A percentile compares a stretch with the other conserved stretches of the same genome.
Evolutionary conservation across 495 filamentous ascomycete species (phyloP).

Genomic region (Aspergillus mulundensis): DNA sequence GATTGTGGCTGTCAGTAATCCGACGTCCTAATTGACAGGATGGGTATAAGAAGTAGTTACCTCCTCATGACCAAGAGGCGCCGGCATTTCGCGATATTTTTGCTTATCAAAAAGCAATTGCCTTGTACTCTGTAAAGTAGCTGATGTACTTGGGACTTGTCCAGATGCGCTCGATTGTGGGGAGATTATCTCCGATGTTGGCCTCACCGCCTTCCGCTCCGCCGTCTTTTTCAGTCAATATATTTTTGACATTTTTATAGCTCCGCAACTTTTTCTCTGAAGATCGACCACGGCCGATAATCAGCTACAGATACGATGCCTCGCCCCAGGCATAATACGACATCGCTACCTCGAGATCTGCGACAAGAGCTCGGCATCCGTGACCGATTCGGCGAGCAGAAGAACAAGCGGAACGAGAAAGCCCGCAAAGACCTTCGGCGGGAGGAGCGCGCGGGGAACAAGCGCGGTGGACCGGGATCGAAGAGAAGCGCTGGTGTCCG

Average conservation of each 20-base stretch:
- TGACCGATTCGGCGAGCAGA: slow-evolving; percentile 37
- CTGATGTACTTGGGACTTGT: not conserved
- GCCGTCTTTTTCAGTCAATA: slow-evolving; percentile 11
- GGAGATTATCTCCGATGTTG: slow-evolving; percentile 5
- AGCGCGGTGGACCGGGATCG: slow-evolving; percentile 31
- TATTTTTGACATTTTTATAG: slow-evolving; percentile 8
- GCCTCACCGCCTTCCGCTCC: slow-evolving; percentile 21
- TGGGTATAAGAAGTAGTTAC: slow-evolving; percentile 35
- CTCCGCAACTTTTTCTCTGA: not conserved
- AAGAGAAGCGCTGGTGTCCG: slow-evolving; percentile 18
- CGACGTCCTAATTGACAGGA: not conserved
- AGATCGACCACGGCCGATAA: not conserved
- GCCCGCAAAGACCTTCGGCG: slow-evolving; percentile 61
- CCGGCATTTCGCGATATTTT: slow-evolving; percentile 39
- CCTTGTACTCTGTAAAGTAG: not conserved
- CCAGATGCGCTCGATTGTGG: slow-evolving; percentile 7
- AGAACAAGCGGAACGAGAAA: slow-evolving; percentile 35
- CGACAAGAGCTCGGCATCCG: slow-evolving; percentile 55
- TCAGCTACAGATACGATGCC: slow-evolving; percentile 23
- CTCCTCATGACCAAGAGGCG: slow-evolving; percentile 69
- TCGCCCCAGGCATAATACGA: slow-evolving; percentile 49
- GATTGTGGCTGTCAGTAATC: not conserved
- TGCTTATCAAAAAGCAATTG: slow-evolving; percentile 3
- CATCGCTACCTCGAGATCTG: slow-evolving; percentile 59
- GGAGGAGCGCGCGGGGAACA: slow-evolving; percentile 54